Base-by-base conservation (phyloP, 495 filamentous ascomycete genomes). In the Amphirosellinia nigrospora region DNA sequence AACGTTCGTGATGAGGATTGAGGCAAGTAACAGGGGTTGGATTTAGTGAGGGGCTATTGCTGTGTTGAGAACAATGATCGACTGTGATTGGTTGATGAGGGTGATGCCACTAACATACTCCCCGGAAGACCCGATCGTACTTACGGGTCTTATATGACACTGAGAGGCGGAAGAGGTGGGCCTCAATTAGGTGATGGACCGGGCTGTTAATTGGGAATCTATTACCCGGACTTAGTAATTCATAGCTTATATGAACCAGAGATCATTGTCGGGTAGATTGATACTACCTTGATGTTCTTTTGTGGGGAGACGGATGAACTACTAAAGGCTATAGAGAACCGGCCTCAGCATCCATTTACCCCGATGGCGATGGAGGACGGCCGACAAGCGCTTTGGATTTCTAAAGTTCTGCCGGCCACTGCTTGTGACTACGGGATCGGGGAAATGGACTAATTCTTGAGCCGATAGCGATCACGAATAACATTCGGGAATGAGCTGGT, bases 191-290 rank as follows among this genome's bases (percentile, higher is more conserved):
- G 32, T 21, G 32, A 34, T 28, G 32, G 16, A 13, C 32, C 30
- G 55, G 28, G 7, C 0, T 11, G 19, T 32, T 36, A 11, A 32
- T 58, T 30, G 30, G 30, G 55, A 36, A 58, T 36, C 21, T 36
- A 58, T 58, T 11, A 58, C 32, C 55, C 55, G 30, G 55, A 58
- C 55, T 58, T n/a, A 58, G 16, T 58, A 58, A 58, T 58, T 58
- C 30, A 36, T 36, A 36, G 16, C 32, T 10, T n/a, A 8, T 19
- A 34, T n/a, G 15, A 28, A 48, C 26, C 13, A 19, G 15, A 53
- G 34, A 36, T 58, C 10, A 4, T 36, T 32, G 16, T 58, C 55
- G 55, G 55, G 30, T n/a, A 36, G 21, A 58, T 19, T 58, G 15
- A 58, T 36, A 36, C 30, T 32, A 3, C 55, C 55, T 36, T n/a